Evolutionary conservation across 2,329 filamentous ascomycete species (phyloP).

Genomic region (Aspergillus pseudoglaucus): DNA sequence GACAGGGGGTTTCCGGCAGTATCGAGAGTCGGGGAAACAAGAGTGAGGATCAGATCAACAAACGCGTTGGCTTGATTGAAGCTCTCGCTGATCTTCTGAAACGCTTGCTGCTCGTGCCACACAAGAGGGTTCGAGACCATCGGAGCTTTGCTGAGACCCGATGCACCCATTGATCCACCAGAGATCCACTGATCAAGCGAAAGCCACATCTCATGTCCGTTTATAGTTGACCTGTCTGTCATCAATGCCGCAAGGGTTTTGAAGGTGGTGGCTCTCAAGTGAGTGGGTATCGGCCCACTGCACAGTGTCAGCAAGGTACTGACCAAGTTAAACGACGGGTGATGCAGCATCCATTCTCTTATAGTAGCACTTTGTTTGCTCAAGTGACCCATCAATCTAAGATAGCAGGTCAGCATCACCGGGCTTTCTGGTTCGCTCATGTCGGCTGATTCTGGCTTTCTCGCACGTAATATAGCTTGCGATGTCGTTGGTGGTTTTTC

Average conservation of each 20-base stretch:
- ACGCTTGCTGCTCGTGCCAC: slow-evolving; percentile 53
- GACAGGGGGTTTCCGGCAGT: slow-evolving; percentile 57
- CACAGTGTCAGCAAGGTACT: slow-evolving; percentile 72
- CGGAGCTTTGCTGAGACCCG: slow-evolving; percentile 44
- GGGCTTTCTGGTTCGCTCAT: slow-evolving; percentile 87
- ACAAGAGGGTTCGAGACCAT: slow-evolving; percentile 34
- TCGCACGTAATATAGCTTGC: slow-evolving; percentile 52
- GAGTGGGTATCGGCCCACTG: slow-evolving; percentile 66
- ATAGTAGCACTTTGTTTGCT: slow-evolving; percentile 66
- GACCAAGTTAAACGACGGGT: slow-evolving; percentile 62
- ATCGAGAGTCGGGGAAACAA: slow-evolving; percentile 56
- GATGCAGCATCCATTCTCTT: slow-evolving; percentile 65
- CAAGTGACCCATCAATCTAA: slow-evolving; percentile 79
- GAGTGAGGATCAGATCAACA: slow-evolving; percentile 65
- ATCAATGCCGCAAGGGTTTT: slow-evolving; percentile 69
- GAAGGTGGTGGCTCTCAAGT: slow-evolving; percentile 78
- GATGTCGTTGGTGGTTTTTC: slow-evolving; percentile 58
- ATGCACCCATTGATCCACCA: slow-evolving; percentile 38
- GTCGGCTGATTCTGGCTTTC: slow-evolving; percentile 58
- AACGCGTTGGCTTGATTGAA: slow-evolving; percentile 86
- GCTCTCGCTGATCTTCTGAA: slow-evolving; percentile 66
- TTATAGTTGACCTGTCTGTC: slow-evolving; percentile 61
- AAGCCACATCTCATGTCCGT: slow-evolving; percentile 71
- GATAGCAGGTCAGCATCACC: slow-evolving; percentile 94
- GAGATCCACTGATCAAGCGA: slow-evolving; percentile 74